Percentiles rank a stretch among this genome's conserved stretches.
Evolutionary conservation across 2,329 filamentous ascomycete species (phyloP).

Genomic region (Gaeumannomyces sp.): DNA sequence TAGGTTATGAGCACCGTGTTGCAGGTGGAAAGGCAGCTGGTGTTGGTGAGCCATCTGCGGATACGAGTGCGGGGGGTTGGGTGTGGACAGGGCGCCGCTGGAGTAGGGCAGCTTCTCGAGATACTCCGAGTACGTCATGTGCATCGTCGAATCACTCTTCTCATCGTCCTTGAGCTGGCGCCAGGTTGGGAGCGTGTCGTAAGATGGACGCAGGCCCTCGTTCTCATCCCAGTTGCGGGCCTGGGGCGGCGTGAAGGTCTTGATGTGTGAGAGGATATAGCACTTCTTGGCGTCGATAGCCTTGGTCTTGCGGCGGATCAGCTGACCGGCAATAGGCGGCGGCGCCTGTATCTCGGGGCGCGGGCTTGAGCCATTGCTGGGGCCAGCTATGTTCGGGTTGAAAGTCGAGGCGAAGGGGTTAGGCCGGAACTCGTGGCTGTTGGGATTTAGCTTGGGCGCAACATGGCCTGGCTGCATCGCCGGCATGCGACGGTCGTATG

Average conservation of each 20-base stretch:
- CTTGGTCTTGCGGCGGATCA: slow-evolving; percentile 66
- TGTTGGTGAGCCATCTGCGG: slow-evolving; percentile 75
- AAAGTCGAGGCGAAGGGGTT: slow-evolving; percentile 77
- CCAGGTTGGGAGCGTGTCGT: slow-evolving; percentile 82
- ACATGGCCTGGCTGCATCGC: slow-evolving; percentile 43
- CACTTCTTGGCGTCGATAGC: slow-evolving; percentile 67
- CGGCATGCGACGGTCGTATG: slow-evolving; percentile 48
- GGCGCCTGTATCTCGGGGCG: slow-evolving; percentile 42
- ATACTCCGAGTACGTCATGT: slow-evolving; percentile 65
- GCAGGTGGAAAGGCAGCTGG: slow-evolving; percentile 76
- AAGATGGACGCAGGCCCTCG: slow-evolving; percentile 77
- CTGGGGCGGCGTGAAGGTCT: slow-evolving; percentile 45
- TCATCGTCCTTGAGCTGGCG: slow-evolving; percentile 66
- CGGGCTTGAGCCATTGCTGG: slow-evolving; percentile 68
- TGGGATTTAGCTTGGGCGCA: slow-evolving; percentile 55
- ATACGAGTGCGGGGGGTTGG: slow-evolving; percentile 61
- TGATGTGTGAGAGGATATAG: slow-evolving; percentile 46
- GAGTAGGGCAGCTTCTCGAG: slow-evolving; percentile 64
- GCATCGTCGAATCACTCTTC: slow-evolving; percentile 58
- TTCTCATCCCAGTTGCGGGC: slow-evolving; percentile 65
- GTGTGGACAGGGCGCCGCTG: slow-evolving; percentile 56
- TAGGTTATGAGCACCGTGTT: slow-evolving; percentile 63
- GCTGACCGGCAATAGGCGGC: slow-evolving; percentile 30
- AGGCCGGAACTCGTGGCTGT: slow-evolving; percentile 75
- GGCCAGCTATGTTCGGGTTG: slow-evolving; percentile 54